Conservation (phyloP, 2,329 filamentous ascomycete species). For the Rhynchosporium secalis region DNA sequence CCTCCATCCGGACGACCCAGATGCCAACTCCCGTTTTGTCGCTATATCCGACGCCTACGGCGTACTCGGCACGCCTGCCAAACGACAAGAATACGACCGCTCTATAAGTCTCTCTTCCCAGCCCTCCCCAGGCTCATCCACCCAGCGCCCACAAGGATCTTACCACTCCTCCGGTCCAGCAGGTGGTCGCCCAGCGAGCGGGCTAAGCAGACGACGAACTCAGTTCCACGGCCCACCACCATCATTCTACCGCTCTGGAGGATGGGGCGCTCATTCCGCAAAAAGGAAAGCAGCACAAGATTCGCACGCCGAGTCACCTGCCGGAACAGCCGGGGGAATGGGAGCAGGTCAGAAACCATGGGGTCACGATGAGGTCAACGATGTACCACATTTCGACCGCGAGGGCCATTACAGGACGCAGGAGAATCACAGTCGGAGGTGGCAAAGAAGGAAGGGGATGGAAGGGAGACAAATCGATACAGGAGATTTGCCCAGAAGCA, state of each 20-base stretch:
- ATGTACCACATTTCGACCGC: conserved; percentile 78
- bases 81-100: conserved; percentile 80
- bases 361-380: conserved; percentile 46
- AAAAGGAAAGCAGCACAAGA: conserved; percentile 57
- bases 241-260: conserved; percentile 80
- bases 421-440: conserved; percentile 41
- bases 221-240: conserved; percentile 85
- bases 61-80: conserved; percentile 68
- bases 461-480: conserved; percentile 36
- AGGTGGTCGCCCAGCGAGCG: conserved; percentile 76
- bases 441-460: conserved; percentile 31
- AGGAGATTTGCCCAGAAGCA: conserved; percentile 26
- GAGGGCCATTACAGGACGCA: conserved; percentile 74
- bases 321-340: conserved; percentile 52
- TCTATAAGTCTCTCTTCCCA: conserved; percentile 49
- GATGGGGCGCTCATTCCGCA: conserved; percentile 66
- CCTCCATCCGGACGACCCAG: conserved; percentile 75
- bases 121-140: conserved; percentile 19
- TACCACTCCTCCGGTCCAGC: conserved; percentile 62
- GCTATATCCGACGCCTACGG: conserved; percentile 82
- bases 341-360: conserved; percentile 57
- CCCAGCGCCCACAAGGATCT: conserved; percentile 45
- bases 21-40: conserved; percentile 74
- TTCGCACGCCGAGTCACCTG: conserved; percentile 28
- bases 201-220: conserved; percentile 73